Evolutionary conservation across 345 rosid species (phyloP).

Genomic region (Eucalyptus pumila): DNA sequence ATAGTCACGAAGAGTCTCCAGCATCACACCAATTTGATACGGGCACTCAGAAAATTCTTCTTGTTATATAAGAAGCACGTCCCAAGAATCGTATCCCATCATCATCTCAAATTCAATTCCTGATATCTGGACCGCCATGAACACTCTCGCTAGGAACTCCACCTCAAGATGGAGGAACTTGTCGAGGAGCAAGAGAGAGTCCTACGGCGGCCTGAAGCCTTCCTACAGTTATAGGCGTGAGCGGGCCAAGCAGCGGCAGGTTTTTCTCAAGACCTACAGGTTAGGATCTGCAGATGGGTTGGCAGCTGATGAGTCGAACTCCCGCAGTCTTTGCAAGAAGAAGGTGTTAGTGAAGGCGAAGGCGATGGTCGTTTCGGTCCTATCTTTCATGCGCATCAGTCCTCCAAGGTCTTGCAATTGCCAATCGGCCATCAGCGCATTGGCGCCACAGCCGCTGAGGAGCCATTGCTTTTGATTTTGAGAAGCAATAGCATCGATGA

Average conservation of each 20-base stretch:
- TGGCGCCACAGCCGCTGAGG: neutral
- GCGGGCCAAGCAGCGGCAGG: constrained; percentile 1
- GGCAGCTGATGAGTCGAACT: neutral
- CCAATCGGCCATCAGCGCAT: neutral
- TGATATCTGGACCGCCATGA: neutral
- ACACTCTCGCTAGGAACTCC: neutral
- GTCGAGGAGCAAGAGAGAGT: neutral
- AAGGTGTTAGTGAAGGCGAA: neutral
- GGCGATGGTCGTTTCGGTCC: neutral
- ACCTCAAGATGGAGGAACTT: neutral
- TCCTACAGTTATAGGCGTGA: neutral
- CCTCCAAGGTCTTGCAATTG: neutral
- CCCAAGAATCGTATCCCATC: neutral
- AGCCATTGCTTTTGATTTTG: neutral
- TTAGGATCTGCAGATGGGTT: neutral
- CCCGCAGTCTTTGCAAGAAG: neutral
- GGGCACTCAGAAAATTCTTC: neutral
- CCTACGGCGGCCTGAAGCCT: neutral
- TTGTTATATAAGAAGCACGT: neutral
- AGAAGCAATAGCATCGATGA: neutral
- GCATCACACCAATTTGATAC: neutral
- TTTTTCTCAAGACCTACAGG: constrained; percentile 1
- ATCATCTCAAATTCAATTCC: neutral
- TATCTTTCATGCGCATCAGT: neutral
- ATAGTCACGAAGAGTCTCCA: neutral